phyloP scores from a whole-genome alignment of 306 rosid species.

The Ormosia emarginata region DNA sequence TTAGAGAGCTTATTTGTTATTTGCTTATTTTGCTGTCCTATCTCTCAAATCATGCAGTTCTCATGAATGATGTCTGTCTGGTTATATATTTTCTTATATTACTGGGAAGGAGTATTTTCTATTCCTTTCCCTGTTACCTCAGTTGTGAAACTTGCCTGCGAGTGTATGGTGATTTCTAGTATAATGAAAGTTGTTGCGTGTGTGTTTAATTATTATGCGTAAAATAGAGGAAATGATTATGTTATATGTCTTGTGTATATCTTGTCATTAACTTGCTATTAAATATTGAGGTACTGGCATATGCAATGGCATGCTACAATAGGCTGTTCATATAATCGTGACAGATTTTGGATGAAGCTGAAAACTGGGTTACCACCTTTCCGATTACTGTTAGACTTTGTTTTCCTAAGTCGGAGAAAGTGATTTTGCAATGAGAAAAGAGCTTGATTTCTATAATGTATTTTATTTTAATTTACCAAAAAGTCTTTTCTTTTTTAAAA shows the following conservation, averaged over 20 bases:
- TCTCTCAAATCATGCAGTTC: not conserved
- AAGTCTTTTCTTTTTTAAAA: too few relatives aligned
- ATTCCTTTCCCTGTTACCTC: not conserved
- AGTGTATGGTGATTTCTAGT: not conserved
- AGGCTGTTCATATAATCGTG: not conserved
- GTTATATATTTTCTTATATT: not conserved
- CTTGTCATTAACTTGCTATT: not conserved
- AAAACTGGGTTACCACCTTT: not conserved
- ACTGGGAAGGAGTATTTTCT: not conserved
- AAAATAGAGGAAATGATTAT: not conserved
- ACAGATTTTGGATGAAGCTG: not conserved
- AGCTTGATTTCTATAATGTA: too few relatives aligned
- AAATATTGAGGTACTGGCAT: not conserved
- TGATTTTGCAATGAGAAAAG: too few relatives aligned
- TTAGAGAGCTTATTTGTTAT: constrained; percentile 10
- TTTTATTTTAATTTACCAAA: too few relatives aligned
- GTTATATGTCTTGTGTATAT: not conserved
- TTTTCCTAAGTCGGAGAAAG: not conserved
- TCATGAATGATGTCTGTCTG: not conserved
- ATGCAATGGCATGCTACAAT: not conserved
- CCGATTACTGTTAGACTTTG: not conserved
- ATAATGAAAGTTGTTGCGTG: not conserved
- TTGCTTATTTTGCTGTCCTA: not conserved
- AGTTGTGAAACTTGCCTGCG: not conserved
- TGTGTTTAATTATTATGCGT: not conserved